Evolutionary conservation across 2,329 filamentous ascomycete genomes (phyloP), one percentile per base, ranked within the genome.

Genomic region (Colletotrichum truncatum): DNA sequence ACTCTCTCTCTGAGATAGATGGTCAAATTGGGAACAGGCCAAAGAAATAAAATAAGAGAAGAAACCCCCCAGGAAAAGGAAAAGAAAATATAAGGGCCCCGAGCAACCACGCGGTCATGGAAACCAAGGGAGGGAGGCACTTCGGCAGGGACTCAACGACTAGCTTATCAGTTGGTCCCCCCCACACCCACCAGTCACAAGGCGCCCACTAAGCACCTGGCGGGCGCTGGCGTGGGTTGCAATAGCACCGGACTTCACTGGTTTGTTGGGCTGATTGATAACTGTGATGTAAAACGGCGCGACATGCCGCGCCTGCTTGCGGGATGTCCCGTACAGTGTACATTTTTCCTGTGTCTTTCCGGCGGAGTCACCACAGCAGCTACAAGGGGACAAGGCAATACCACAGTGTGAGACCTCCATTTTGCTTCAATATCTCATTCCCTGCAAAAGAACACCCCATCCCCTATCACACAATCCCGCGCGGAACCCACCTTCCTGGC

Each of bases 251-350:
- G 32, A 55, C 26, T 41, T 32, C 26, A 43, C 34, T 28, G 45
- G 53, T 45, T 58, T 57, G 55, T 60, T 41, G 48, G 34, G 53
- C 36, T 57, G 53, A 64, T 58, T 64, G 60, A 64, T 64, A 64
- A 64, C 34, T 43, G 28, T 58, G 53, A 52, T 64, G 54, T 60
- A 48, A 64, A 57, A 51, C 53, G 46, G 55, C 34, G 39, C 30
- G 38, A 38, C 38, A 48, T 46, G 38, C 55, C 54, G 34, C 45
- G 28, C 18, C 14, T 23, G 12, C 36, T 9, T 11, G 30, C 12
- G 36, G 5, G 26, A 26, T 14, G 38, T 10, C 38, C 26, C 26
- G 25, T 14, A 45, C 53, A 7, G 39, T 46, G 39, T 25, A 54
- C 48, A 6, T 48, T 16, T 46, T 26, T 7, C 4, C 10, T 12